These are phyloP conservation scores for Mycena filopes DNA, from an alignment of 768 basidiomycete genomes.

Conservation along the genomic window DNA sequence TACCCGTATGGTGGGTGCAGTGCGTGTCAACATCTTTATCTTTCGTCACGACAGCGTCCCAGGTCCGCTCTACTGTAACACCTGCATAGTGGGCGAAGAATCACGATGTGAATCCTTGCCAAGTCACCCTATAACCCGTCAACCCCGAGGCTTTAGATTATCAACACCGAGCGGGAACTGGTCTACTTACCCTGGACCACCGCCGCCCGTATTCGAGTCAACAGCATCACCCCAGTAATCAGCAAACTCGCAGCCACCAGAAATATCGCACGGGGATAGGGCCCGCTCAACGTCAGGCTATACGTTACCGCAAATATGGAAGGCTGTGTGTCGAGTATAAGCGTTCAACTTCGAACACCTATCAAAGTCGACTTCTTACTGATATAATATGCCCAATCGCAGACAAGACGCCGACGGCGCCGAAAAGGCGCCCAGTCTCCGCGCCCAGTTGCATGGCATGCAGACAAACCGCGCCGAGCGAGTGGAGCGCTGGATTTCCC, in stretches of 20 bases:
- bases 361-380: constrained; percentile 46
- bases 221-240: constrained; percentile 56
- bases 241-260: constrained; percentile 67
- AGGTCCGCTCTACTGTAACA: no score
- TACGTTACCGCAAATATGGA: constrained; percentile 76
- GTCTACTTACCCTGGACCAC: constrained; percentile 8
- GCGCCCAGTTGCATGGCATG: constrained; percentile 58
- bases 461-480: constrained; percentile 77
- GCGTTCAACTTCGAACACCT: no score
- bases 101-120: no score
- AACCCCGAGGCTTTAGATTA: no score
- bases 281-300: constrained; percentile 64
- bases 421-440: constrained; percentile 73
- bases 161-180: no score
- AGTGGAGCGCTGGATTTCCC: constrained; percentile 70
- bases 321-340: no score
- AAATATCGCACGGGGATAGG: constrained; percentile 77
- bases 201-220: constrained; percentile 41
- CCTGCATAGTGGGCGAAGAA: no score
- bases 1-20: neutral
- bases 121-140: no score
- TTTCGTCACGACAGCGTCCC: no score
- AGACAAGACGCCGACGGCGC: constrained; percentile 75
- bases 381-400: constrained; percentile 74
- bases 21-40: no score